phyloP scores from a whole-genome alignment of 78 protist genomes.

The Cavenderia fasciculata region DNA sequence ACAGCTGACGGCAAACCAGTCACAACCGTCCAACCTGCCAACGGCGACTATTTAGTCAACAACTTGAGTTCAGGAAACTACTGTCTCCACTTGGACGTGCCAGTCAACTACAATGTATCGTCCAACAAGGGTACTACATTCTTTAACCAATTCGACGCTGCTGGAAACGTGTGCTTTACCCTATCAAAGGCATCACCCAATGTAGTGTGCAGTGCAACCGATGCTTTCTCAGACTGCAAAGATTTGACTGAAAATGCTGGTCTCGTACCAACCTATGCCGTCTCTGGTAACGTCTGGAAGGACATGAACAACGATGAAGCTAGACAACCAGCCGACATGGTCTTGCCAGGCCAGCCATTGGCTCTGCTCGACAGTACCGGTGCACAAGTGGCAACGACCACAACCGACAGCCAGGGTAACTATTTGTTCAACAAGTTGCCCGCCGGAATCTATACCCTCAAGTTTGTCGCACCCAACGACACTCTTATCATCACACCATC shows the following conservation, averaged over 20 bases:
- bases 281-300: conserved; percentile 20
- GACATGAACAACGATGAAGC: conserved; percentile 16
- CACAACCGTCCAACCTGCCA: neutral
- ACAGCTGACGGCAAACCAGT: neutral
- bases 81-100: neutral
- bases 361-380: neutral
- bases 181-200: too few relatives aligned
- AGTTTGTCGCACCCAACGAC: conserved; percentile 1
- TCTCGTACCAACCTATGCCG: neutral
- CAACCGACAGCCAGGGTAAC: conserved; percentile 7
- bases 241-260: neutral
- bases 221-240: too few relatives aligned
- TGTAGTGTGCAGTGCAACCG: too few relatives aligned
- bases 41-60: neutral
- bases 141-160: too few relatives aligned
- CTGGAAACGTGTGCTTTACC: neutral
- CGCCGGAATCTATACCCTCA: conserved; percentile 7
- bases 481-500: neutral
- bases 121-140: too few relatives aligned
- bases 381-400: neutral
- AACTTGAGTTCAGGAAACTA: conserved; percentile 12
- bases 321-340: neutral
- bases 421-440: neutral
- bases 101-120: neutral
- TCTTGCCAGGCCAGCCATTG: neutral